Evolutionary conservation across 208 protist genomes (phyloP), one percentile per base, ranked within the genome.

Genomic region (Leptomonas seymouri): DNA sequence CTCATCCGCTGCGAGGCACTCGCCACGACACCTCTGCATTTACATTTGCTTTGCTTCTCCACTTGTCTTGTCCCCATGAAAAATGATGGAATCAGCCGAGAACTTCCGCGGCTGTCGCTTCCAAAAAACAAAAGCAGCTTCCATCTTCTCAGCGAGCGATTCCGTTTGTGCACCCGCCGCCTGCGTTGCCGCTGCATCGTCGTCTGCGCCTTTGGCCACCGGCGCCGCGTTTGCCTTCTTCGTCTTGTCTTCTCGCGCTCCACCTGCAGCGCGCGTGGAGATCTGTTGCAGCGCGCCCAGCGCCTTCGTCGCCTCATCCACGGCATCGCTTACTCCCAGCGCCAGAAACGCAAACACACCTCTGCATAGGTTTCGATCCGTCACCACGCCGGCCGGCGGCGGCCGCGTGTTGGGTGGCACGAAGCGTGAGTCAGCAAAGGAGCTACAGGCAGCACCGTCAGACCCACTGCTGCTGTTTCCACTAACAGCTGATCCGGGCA

Each of bases 301-400:
- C 14, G 20, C 28, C 25, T 45, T 1, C 36, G 39, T 44, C 20
- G 71, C 71, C 56, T 8, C 8, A 11, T 28, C 12, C 0, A 78
- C 20, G 12, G 74, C 39, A 49, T 74, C 39, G 1, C 11, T 18
- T 46, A 58, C 59, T 2, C 64, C 62, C 31, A 67, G 50, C 27
- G 64, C 75, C 21, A 87, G 39, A 49, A 91, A 93, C 44, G 85
- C 82, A 71, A 91, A 95, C n/a, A 62, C 41, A 21, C 90, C 90
- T 34, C 62, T 71, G 74, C 84, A 83, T 12, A 91, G 71, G 67
- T 91, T 92, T 21, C 84, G 81, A 16, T 95, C 90, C 21, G 87
- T 93, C 30, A 93, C 77, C 15, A 95, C 87, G 23, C 87, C 90
- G 16, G 78, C 86, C 5, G 76, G 67, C 7, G 90, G 90, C 42